Percentiles rank a stretch among this genome's conserved stretches.
phyloP scores from a whole-genome alignment of 2,329 filamentous ascomycete genomes.

The Xylogone sp. region DNA sequence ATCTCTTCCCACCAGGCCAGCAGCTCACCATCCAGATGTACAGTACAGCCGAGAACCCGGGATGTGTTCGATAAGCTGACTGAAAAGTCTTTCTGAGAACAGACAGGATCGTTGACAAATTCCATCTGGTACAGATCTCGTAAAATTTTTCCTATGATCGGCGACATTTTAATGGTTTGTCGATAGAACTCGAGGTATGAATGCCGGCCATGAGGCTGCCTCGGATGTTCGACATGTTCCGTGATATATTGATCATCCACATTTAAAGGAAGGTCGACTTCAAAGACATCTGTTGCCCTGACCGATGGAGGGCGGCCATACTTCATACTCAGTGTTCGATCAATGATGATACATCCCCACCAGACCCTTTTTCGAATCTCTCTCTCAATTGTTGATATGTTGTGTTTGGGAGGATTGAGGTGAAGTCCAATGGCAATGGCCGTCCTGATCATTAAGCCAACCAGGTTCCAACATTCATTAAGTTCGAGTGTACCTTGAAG shows the following conservation, averaged over 20 bases:
- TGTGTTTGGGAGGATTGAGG: conserved; percentile 2
- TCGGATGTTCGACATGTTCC: neutral
- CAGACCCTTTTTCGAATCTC: conserved; percentile 1
- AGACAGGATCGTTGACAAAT: neutral
- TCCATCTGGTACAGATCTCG: neutral
- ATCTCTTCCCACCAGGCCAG: neutral
- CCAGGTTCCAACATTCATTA: conserved; percentile 28
- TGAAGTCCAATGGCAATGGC: conserved; percentile 28
- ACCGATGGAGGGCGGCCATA: neutral
- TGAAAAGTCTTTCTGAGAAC: neutral
- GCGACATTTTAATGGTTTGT: neutral
- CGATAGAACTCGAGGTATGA: neutral
- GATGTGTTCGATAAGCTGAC: neutral
- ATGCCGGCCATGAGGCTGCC: neutral
- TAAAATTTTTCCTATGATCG: neutral
- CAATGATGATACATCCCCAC: conserved; percentile 1
- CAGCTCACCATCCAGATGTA: neutral
- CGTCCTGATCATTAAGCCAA: conserved; percentile 26
- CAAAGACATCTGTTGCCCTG: neutral
- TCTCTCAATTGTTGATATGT: neutral
- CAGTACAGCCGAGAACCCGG: neutral
- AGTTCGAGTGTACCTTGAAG: conserved; percentile 25
- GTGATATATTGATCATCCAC: conserved; percentile 27
- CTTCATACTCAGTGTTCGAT: conserved; percentile 1
- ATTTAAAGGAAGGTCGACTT: conserved; percentile 13